Evolutionary conservation across 2,329 filamentous ascomycete species (phyloP).

Genomic region (Didymella exigua): DNA sequence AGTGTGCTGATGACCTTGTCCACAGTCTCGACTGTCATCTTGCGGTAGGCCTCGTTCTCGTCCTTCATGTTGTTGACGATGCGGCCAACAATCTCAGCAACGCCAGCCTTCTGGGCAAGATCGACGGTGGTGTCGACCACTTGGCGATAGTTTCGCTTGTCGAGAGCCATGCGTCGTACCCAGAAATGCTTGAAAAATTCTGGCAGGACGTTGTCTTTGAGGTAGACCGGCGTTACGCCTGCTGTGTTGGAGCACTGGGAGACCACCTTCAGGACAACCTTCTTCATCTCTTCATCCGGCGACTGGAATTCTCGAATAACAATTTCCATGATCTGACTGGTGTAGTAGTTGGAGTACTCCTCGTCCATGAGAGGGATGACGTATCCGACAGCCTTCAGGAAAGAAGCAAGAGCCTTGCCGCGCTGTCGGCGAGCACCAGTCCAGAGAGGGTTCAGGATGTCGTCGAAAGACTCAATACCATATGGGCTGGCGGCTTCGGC

Average conservation of each 20-base stretch:
- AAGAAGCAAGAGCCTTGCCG: constrained; percentile 93
- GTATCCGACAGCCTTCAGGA: constrained; percentile 95
- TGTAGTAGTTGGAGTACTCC: constrained; percentile 99
- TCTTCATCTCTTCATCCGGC: constrained; percentile 99
- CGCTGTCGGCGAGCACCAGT: constrained; percentile 94
- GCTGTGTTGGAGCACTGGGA: constrained; percentile 94
- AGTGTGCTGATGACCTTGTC: constrained; percentile 95
- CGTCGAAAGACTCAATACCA: constrained; percentile 98
- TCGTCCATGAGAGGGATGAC: constrained; percentile 99
- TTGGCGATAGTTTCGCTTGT: constrained; percentile 96
- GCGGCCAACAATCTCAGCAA: constrained; percentile 89
- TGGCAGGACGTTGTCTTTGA: constrained; percentile 92
- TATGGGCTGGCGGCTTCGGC: constrained; percentile 97
- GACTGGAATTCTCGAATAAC: constrained; percentile 93
- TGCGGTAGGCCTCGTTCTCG: constrained; percentile 95
- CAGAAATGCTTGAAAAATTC: constrained; percentile 99
- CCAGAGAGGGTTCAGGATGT: constrained; percentile 96
- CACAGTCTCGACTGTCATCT: constrained; percentile 98
- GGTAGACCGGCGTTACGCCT: constrained; percentile 90
- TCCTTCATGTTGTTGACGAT: constrained; percentile 97
- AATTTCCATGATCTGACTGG: constrained; percentile 98
- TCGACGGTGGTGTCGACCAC: constrained; percentile 98
- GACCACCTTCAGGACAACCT: constrained; percentile 96
- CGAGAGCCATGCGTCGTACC: constrained; percentile 94
- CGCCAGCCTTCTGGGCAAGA: constrained; percentile 96